Base-by-base conservation (phyloP, 768 basidiomycete species). In the Macrocybe gigantea region DNA sequence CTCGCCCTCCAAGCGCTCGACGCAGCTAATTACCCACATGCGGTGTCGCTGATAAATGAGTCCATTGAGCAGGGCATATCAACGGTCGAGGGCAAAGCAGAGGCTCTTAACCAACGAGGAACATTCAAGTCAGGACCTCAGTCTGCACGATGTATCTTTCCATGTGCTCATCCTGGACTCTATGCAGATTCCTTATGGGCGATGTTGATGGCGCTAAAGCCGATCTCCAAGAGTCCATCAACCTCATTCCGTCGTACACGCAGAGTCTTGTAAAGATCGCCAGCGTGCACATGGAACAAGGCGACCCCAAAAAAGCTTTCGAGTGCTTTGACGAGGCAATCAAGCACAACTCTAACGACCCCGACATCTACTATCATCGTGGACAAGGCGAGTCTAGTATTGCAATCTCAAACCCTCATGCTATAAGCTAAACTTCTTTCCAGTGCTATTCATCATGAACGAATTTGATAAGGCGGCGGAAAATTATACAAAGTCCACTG, bases 281-380 rank as follows among this genome's bases (percentile, higher is more conserved):
- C 10, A 91, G 87, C 57, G 93, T 98, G 35, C 77, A 94, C 65
- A 98, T 99, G 95, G 96, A 99, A 63, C 85, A 94, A 58, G 85
- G 85, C 36, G 80, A 93, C 52, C 77, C 88, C 9, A 68, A 73
- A 13, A 81, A 80, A 54, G 88, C 95, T 1, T 93, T 98, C 66
- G 81, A 85, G 49, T 89, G 87, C 62, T 98, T 97, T 62, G 93
- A 95, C 38, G 75, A 85, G 53, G 96, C 96, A 1, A 85, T 93
- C 60, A 73, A 76, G 56, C 78, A 87, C 55, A 84, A 98, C 58
- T 70, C 83, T 5, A 71, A 82, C 41, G 94, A 98, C 67, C 85
- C 95, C 0, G 95, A 98, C 65, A 92, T 96, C 48, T 98, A 91
- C 73, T 99, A 99, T 68, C 96, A 99, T 64, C 91, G 94, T 56